Percentiles rank a stretch among this genome's conserved stretches.
Conservation (phyloP, 2,329 filamentous ascomycete species). For the Trichoderma breve region DNA sequence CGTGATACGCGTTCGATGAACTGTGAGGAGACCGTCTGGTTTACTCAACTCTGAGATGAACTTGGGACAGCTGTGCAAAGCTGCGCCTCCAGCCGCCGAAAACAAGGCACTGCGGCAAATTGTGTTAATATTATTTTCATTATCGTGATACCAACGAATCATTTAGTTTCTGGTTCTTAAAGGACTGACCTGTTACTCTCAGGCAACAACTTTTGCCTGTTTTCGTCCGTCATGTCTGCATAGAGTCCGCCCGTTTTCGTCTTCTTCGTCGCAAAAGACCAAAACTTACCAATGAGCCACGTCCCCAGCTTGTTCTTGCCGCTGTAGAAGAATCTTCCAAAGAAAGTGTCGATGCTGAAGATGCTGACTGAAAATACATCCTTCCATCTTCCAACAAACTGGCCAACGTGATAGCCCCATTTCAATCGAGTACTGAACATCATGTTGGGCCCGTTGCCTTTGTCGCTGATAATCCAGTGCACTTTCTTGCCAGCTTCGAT, state of each 20-base stretch:
- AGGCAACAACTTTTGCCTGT: background rate
- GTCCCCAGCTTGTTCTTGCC: background rate
- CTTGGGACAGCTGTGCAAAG: conserved; percentile 4
- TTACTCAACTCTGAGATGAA: background rate
- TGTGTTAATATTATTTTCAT: background rate
- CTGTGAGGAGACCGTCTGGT: background rate
- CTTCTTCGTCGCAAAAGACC: background rate
- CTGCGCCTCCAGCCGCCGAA: background rate
- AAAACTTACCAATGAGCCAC: conserved; percentile 5
- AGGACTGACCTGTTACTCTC: background rate
- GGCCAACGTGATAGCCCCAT: background rate
- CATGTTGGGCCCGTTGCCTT: background rate
- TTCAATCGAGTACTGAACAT: background rate
- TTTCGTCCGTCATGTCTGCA: background rate
- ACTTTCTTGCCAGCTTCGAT: conserved; percentile 5
- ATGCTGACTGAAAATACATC: conserved; percentile 5
- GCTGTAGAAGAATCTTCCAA: background rate
- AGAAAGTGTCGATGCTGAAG: background rate
- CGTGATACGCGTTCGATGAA: background rate
- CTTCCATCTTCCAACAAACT: conserved; percentile 2
- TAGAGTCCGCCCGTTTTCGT: background rate
- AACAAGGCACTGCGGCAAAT: background rate
- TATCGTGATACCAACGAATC: background rate
- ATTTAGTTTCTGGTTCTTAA: background rate
- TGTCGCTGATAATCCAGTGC: conserved; percentile 7